Conservation (phyloP, 208 protist species). For the Angomonas deanei region DNA sequence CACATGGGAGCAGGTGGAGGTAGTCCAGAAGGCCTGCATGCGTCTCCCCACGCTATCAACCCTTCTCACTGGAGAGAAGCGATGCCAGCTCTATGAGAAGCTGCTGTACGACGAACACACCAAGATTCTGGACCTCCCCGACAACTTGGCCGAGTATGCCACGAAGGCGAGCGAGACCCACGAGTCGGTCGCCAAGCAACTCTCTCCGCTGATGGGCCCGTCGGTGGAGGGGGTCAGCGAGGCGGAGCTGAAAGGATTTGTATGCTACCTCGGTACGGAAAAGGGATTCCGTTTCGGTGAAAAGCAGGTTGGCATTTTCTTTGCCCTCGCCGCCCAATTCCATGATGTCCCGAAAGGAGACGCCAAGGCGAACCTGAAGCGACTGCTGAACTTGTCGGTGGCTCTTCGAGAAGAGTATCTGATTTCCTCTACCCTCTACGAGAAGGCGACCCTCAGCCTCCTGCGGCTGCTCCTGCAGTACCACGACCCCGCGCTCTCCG, state of each 20-base stretch:
- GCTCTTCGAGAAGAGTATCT: background rate
- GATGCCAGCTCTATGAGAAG: slow-evolving; percentile 48
- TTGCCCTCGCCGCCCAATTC: background rate
- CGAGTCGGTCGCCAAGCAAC: background rate
- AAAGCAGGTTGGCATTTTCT: background rate
- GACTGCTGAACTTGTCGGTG: background rate
- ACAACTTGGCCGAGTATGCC: slow-evolving; percentile 14
- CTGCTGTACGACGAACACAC: slow-evolving; percentile 22
- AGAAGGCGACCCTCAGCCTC: slow-evolving; percentile 34
- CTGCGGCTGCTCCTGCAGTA: slow-evolving; percentile 88
- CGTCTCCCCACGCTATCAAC: slow-evolving; percentile 46
- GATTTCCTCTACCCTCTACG: slow-evolving; percentile 24
- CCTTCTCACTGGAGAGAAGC: slow-evolving; percentile 25
- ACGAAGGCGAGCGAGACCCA: slow-evolving; percentile 19
- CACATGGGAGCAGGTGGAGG: slow-evolving; percentile 37
- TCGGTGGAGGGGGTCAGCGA: background rate
- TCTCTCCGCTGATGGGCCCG: background rate
- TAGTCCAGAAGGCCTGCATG: slow-evolving; percentile 59
- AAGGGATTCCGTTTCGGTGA: background rate
- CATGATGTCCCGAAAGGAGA: background rate
- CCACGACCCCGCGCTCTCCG: slow-evolving; percentile 73
- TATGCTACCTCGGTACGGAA: slow-evolving; percentile 5
- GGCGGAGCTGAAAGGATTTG: slow-evolving; percentile 3
- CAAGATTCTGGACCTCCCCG: slow-evolving; percentile 7
- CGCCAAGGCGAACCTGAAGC: background rate